These are phyloP conservation scores for Macroventuria anomochaeta DNA, from an alignment of 2,329 filamentous ascomycete species.

Conservation along the genomic window DNA sequence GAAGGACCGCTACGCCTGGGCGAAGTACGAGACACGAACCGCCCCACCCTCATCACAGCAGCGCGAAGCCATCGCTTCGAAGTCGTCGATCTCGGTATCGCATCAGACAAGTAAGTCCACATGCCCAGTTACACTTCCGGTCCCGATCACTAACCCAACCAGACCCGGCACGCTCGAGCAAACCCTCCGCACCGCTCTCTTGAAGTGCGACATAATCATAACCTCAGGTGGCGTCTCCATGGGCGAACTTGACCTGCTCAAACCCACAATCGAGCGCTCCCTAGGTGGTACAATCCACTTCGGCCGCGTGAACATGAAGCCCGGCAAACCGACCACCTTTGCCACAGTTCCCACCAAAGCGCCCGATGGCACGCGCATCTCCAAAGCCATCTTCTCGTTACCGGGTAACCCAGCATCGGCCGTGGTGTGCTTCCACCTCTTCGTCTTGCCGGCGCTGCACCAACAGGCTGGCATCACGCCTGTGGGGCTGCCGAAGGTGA, in stretches of 20 bases:
- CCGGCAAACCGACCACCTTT: conserved; percentile 96
- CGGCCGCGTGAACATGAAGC: conserved; percentile 96
- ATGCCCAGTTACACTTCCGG: background rate
- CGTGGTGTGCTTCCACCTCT: conserved; percentile 90
- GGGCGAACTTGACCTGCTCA: conserved; percentile 95
- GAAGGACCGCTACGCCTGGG: conserved; percentile 71
- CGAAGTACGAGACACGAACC: conserved; percentile 92
- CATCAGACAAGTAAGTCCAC: conserved; percentile 65
- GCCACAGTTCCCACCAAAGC: conserved; percentile 77
- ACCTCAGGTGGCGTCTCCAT: conserved; percentile 96
- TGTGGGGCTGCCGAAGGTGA: conserved; percentile 73
- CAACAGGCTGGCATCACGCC: conserved; percentile 73
- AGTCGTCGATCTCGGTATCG: conserved; percentile 85
- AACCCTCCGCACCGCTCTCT: conserved; percentile 75
- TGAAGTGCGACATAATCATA: conserved; percentile 79
- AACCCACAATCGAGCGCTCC: conserved; percentile 90
- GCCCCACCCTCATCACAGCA: conserved; percentile 83
- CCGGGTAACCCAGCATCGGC: conserved; percentile 95
- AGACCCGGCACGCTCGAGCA: conserved; percentile 75
- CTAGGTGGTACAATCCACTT: conserved; percentile 95
- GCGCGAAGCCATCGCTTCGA: conserved; percentile 76
- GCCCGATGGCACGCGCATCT: conserved; percentile 55
- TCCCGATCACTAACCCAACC: conserved; percentile 30
- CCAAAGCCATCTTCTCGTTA: conserved; percentile 82
- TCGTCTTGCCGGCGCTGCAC: conserved; percentile 87